A percentile compares a stretch with the other conserved stretches of the same genome.
Evolutionary conservation across 257 asterid genomes (phyloP).

Genomic region (Capsicum baccatum): DNA sequence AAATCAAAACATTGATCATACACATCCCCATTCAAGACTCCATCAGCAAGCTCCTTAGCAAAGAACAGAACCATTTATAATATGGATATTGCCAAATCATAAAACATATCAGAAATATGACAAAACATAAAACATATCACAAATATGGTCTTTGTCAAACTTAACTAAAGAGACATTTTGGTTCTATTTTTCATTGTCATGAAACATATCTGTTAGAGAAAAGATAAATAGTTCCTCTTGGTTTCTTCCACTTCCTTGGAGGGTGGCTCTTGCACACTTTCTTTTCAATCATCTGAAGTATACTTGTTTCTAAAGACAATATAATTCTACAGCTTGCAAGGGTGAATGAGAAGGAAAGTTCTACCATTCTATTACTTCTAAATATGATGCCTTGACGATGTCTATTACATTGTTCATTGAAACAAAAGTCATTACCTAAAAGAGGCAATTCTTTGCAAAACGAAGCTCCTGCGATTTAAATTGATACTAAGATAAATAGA

Average conservation of each 20-base stretch:
- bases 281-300: conserved; percentile 3
- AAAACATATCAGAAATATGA: not conserved
- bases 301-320: not conserved
- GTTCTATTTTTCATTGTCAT: conserved; percentile 1
- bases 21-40: not conserved
- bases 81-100: conserved; percentile 2
- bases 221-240: not conserved
- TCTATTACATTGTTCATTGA: not conserved
- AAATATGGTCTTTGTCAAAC: conserved; percentile 12
- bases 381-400: not conserved
- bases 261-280: conserved; percentile 16
- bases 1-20: not conserved
- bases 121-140: not conserved
- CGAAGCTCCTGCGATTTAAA: conserved; percentile 27
- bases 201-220: conserved; percentile 10
- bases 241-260: not conserved
- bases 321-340: conserved; percentile 4
- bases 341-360: not conserved
- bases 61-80: conserved; percentile 19
- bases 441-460: conserved; percentile 2
- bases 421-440: not conserved
- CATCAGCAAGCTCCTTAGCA: not conserved
- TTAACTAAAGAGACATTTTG: conserved; percentile 17
- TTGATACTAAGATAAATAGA: conserved; percentile 23
- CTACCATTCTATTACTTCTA: not conserved